phyloP scores from a whole-genome alignment of 1,284 basidiomycete species.

The Sanghuangporus baumii region DNA sequence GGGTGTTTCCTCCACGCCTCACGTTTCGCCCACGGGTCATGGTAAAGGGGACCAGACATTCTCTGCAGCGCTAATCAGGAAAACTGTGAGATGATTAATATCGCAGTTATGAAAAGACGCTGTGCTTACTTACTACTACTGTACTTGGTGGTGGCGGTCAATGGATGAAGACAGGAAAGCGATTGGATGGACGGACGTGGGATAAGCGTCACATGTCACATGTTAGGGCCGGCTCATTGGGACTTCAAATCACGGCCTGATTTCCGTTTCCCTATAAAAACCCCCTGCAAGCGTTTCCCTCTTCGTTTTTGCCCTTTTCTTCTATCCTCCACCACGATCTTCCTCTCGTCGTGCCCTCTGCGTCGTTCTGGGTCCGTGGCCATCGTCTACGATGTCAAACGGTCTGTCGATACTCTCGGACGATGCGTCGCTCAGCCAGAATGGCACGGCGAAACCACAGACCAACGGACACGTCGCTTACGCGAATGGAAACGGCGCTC shows the following conservation, averaged over 20 bases:
- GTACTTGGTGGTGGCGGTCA: background rate
- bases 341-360: constrained; percentile 11
- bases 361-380: background rate
- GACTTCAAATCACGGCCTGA: constrained; percentile 36
- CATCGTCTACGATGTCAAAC: constrained; percentile 34
- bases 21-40: constrained; percentile 91
- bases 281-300: constrained; percentile 21
- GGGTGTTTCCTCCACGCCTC: constrained; percentile 92
- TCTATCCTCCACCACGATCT: constrained; percentile 21
- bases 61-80: constrained; percentile 10
- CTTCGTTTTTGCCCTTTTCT: constrained; percentile 20
- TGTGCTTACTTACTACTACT: background rate
- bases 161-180: background rate
- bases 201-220: background rate
- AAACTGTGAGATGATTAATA: background rate
- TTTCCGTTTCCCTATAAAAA: constrained; percentile 28
- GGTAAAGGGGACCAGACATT: constrained; percentile 67
- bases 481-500: constrained; percentile 20
- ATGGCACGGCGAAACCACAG: background rate
- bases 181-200: background rate
- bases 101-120: background rate
- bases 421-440: constrained; percentile 35
- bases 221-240: constrained; percentile 54
- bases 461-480: constrained; percentile 17
- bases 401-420: constrained; percentile 51